Evolutionary conservation across 1,284 basidiomycete genomes (phyloP).

Genomic region (Leccinum subrobustum): DNA sequence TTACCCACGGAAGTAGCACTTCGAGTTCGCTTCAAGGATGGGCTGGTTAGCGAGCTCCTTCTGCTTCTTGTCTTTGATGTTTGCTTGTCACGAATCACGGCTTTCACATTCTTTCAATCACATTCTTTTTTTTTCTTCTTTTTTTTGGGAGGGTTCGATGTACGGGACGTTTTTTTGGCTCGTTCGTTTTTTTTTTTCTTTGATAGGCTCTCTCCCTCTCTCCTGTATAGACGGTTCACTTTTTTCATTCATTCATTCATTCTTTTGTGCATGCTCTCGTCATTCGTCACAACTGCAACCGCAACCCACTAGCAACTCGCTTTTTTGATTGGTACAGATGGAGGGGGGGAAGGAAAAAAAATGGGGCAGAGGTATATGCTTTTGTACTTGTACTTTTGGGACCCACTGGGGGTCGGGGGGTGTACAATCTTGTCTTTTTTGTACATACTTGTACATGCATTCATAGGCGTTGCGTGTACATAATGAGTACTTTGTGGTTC

Average conservation of each 20-base stretch:
- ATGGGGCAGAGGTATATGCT: background rate
- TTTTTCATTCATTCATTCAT: background rate
- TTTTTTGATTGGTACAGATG: background rate
- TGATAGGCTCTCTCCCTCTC: background rate
- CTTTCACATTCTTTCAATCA: background rate
- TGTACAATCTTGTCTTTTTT: too few relatives aligned
- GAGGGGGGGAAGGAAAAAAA: background rate
- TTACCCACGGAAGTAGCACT: conserved; percentile 21
- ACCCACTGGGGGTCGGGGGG: background rate
- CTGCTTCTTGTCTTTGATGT: too few relatives aligned
- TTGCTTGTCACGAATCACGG: background rate
- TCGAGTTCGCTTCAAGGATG: conserved; percentile 33
- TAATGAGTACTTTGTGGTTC: too few relatives aligned
- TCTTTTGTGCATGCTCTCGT: background rate
- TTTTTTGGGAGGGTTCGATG: background rate
- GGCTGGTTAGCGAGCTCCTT: conserved; percentile 22
- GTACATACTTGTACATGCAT: too few relatives aligned
- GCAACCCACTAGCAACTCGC: background rate
- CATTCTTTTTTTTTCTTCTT: background rate
- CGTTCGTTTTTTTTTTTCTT: background rate
- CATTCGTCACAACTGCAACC: background rate
- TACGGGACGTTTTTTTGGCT: background rate
- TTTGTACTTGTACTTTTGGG: background rate
- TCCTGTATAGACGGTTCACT: conserved; percentile 11
- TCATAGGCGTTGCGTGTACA: too few relatives aligned